Conservation (phyloP, 2,329 filamentous ascomycete genomes). For the Claviceps pusilla region DNA sequence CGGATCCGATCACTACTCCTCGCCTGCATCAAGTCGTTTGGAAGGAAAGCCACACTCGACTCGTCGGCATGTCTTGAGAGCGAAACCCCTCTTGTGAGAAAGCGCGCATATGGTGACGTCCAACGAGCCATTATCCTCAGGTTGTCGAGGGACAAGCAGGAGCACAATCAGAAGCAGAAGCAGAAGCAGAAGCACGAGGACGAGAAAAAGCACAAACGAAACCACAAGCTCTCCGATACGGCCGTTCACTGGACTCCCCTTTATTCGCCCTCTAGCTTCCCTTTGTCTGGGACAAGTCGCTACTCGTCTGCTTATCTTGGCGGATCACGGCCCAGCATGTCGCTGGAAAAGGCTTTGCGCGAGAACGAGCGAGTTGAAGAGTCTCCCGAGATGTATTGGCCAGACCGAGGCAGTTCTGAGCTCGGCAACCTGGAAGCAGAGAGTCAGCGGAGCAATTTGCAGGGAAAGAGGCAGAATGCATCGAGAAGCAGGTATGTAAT, state of each 20-base stretch:
- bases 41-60: not conserved
- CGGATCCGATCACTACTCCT: not conserved
- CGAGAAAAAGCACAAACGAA: not conserved
- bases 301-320: conserved; percentile 1
- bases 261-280: not conserved
- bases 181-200: not conserved
- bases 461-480: not conserved
- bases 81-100: not conserved
- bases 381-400: not conserved
- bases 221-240: not conserved
- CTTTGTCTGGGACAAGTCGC: not conserved
- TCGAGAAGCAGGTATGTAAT: not conserved
- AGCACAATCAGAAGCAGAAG: not conserved
- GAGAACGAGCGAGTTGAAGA: not conserved
- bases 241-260: not conserved
- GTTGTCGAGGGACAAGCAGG: not conserved
- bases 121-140: not conserved
- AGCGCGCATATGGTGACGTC: not conserved
- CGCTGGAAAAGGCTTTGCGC: not conserved
- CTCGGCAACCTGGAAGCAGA: not conserved
- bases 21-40: not conserved
- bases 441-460: not conserved
- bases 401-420: not conserved
- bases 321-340: conserved; percentile 1
- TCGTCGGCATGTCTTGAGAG: not conserved